These are phyloP conservation scores for Leccinum pallidistipes DNA, from an alignment of 1,284 basidiomycete genomes.

Conservation along the genomic window DNA sequence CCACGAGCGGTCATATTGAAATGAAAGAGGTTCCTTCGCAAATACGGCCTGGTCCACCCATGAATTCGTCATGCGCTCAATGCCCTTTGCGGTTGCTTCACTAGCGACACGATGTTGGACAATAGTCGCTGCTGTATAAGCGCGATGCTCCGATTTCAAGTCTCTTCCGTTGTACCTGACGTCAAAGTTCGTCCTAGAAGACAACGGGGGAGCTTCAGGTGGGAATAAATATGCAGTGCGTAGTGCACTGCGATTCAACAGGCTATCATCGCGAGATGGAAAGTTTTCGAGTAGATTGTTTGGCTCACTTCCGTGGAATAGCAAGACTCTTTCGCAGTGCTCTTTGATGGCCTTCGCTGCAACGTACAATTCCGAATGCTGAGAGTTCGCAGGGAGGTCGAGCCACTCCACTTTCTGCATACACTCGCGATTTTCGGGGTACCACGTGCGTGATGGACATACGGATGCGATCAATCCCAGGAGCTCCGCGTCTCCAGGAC, in stretches of 20 bases:
- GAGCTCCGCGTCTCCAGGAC: conserved; percentile 29
- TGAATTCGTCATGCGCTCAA: conserved; percentile 2
- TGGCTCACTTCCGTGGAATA: conserved; percentile 3
- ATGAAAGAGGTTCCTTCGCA: neutral
- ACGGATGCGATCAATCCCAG: conserved; percentile 38
- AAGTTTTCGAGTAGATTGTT: conserved; percentile 1
- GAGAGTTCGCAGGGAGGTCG: conserved; percentile 25
- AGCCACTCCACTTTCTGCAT: conserved; percentile 38
- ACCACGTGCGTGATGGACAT: conserved; percentile 38
- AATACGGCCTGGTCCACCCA: conserved; percentile 6
- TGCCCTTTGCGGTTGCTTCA: neutral
- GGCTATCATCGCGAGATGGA: conserved; percentile 5
- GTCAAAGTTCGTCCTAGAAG: conserved; percentile 1
- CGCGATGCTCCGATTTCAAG: conserved; percentile 9
- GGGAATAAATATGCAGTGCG: conserved; percentile 12
- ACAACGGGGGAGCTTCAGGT: neutral
- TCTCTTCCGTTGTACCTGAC: conserved; percentile 12
- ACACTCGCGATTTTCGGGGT: conserved; percentile 33
- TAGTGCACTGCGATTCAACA: conserved; percentile 15
- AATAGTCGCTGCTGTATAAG: conserved; percentile 9
- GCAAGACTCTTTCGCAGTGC: conserved; percentile 23
- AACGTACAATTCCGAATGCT: conserved; percentile 34
- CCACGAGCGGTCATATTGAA: conserved; percentile 24
- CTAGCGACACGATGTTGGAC: conserved; percentile 5
- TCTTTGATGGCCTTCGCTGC: conserved; percentile 30